These are phyloP conservation scores for Trapa incisa DNA, from an alignment of 345 rosid species.

Conservation along the genomic window DNA sequence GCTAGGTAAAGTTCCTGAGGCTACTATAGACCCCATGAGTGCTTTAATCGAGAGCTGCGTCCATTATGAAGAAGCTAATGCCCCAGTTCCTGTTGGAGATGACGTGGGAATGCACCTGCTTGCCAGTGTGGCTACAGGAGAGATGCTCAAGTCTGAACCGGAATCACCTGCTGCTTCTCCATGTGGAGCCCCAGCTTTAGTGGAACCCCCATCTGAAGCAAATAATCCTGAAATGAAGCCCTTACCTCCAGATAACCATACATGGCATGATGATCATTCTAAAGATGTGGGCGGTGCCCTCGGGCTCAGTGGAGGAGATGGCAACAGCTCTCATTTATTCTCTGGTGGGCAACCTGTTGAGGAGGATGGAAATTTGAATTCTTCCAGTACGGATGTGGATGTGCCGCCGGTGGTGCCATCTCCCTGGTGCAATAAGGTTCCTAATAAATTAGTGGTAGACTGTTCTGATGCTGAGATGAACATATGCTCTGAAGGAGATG, in stretches of 20 bases:
- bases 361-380: slow-evolving; percentile 13
- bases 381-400: slow-evolving; percentile 25
- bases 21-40: slow-evolving; percentile 61
- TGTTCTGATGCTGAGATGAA: slow-evolving; percentile 11
- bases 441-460: slow-evolving; percentile 18
- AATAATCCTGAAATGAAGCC: slow-evolving; percentile 24
- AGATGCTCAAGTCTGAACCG: slow-evolving; percentile 49
- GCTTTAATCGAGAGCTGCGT: slow-evolving; percentile 86
- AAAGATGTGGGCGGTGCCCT: slow-evolving; percentile 16
- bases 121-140: slow-evolving; percentile 90
- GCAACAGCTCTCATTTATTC: slow-evolving; percentile 7
- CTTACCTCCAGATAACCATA: slow-evolving; percentile 10
- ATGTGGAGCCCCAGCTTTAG: slow-evolving; percentile 18
- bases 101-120: slow-evolving; percentile 92
- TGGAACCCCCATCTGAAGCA: slow-evolving; percentile 13
- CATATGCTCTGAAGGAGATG: slow-evolving; percentile 4
- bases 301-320: slow-evolving; percentile 18
- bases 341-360: slow-evolving; percentile 18
- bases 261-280: slow-evolving; percentile 9
- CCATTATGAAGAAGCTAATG: slow-evolving; percentile 47
- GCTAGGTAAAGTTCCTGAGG: slow-evolving; percentile 37
- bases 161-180: slow-evolving; percentile 45
- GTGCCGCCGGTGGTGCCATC: slow-evolving; percentile 22
- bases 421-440: slow-evolving; percentile 26
- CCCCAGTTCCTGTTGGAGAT: slow-evolving; percentile 40